Percentiles rank a stretch among this genome's conserved stretches.
Conservation (phyloP, 306 rosid species). For the Geum urbanum region DNA sequence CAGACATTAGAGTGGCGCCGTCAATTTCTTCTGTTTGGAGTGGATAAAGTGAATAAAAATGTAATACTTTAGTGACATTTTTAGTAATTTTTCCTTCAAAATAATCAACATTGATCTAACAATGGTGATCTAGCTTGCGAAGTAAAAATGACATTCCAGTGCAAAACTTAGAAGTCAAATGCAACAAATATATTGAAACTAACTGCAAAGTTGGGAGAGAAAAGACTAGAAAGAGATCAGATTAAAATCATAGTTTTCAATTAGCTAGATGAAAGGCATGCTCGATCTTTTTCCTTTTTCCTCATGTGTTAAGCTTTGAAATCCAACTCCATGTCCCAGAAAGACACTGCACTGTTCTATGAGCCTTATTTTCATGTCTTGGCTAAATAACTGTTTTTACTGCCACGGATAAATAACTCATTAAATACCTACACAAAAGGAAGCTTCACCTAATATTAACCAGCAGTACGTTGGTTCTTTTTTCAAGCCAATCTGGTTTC, state of each 20-base stretch:
- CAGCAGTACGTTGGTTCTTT: background rate
- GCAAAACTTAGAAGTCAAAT: background rate
- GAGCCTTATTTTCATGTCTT: conserved; percentile 39
- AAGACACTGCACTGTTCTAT: conserved; percentile 36
- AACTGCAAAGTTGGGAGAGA: conserved; percentile 22
- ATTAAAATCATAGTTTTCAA: no score
- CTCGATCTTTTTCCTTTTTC: background rate
- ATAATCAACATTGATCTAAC: no score
- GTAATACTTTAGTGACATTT: no score
- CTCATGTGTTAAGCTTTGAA: conserved; percentile 36
- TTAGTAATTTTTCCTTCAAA: no score
- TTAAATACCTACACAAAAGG: background rate
- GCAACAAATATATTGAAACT: background rate
- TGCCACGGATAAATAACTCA: conserved; percentile 11
- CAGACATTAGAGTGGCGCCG: no score
- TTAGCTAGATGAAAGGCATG: no score
- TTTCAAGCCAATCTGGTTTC: conserved; percentile 9
- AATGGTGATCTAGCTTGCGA: no score
- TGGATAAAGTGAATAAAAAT: no score
- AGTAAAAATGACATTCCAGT: background rate
- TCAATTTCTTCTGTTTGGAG: no score
- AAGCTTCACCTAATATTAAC: conserved; percentile 16
- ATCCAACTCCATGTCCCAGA: conserved; percentile 36
- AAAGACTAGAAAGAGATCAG: no score
- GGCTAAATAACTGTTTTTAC: conserved; percentile 20